A percentile compares a stretch with the other conserved stretches of the same genome.
Conservation (phyloP, 2,329 filamentous ascomycete species). For the Aspergillus alliaceus region DNA sequence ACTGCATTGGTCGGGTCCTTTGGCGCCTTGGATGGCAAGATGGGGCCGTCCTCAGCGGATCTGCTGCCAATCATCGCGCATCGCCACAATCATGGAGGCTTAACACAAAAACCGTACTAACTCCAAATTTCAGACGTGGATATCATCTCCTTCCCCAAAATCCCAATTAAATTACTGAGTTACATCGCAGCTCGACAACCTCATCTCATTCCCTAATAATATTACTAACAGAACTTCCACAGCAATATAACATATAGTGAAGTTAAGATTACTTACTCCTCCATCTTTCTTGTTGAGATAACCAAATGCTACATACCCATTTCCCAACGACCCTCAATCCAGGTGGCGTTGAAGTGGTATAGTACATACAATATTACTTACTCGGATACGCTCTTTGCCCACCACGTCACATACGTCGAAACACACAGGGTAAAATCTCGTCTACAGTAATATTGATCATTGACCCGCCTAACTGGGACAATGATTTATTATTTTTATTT, state of each 20-base stretch:
- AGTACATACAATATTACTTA: background rate
- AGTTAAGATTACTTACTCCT: too few species aligned
- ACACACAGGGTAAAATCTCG: too few species aligned
- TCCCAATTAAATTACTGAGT: background rate
- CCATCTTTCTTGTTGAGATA: too few species aligned
- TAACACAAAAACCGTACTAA: too few species aligned
- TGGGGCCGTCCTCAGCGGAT: slow-evolving; percentile 1
- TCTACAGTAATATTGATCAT: too few species aligned
- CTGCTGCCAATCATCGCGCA: slow-evolving; percentile 4
- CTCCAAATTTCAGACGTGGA: too few species aligned
- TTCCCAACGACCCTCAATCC: background rate
- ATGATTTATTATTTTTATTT: background rate
- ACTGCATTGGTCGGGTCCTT: slow-evolving; percentile 2
- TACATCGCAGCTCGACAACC: background rate
- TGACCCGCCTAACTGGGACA: background rate
- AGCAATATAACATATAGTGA: background rate
- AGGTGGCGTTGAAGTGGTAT: background rate
- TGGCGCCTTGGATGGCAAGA: slow-evolving; percentile 1
- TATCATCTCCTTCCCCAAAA: background rate
- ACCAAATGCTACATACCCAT: background rate
- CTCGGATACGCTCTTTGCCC: background rate
- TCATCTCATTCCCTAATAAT: background rate
- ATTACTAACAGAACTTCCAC: too few species aligned
- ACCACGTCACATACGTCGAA: background rate
- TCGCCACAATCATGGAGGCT: background rate